Base-by-base conservation (phyloP, 164 flowering plant species). In the Brasenia schreberi region DNA sequence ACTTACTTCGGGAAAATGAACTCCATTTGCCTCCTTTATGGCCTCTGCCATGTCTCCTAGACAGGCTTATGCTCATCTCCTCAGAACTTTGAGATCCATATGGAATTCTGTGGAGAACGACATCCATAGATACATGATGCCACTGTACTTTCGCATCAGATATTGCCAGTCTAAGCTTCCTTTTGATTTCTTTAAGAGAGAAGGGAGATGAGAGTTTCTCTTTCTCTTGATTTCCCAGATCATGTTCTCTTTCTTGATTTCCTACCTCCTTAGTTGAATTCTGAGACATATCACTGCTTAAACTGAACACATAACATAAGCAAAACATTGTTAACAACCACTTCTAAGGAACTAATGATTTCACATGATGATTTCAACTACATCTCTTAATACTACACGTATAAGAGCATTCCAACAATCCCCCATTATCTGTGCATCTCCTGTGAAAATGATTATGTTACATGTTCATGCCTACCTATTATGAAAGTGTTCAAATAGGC, bases 111-210 rank as follows among this genome's bases (percentile, higher is more conserved):
- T 63, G 73, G 5, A 65, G 66, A 45, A 67, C 44, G 23, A 73
- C 78, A 42, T 74, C 81, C 69, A 70, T 56, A 43, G 81, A 66
- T 49, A 72, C 44, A 69, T 76, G 79, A 18, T 69, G 81, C 16
- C 70, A 71, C 63, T 86, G 88, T 64, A 81, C 91, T 74, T 53
- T 73, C 52, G 65, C 66, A 58, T 71, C 78, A 61, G 88, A 79
- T 77, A 88, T 82, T 4, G 84, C 87, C 70, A 73, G 72, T 71
- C 83, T 83, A 67, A 88, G 74, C 76, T 72, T 91, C 65, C 81
- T 84, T 75, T 80, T 94, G 19, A 89, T 82, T 74, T 89, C 92
- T 52, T 79, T 49, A 17, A 91, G 77, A 64, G 88, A 88, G 72
- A 89, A 91, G 18, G 79, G 77, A 44, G 95, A 83, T 66, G 75